Evolutionary conservation across 108 stramenopile genomes (phyloP), one percentile per base, ranked within the genome.

Genomic region (Mayamaea pseudoterrestris): DNA sequence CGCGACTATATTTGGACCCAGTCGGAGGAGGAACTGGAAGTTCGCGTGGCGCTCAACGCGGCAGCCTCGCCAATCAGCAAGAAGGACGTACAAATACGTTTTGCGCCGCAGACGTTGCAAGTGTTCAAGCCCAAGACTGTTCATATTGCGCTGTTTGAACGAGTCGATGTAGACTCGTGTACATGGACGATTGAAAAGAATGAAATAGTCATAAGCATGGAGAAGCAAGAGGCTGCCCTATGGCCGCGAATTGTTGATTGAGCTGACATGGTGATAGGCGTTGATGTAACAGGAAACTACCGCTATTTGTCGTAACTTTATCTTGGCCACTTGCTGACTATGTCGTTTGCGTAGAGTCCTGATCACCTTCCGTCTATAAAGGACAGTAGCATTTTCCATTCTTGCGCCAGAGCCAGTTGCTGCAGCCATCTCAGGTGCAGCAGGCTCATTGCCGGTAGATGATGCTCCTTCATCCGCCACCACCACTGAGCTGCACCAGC

Each of bases 111-210:
- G 37, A 50, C 49, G 6, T 27, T 82, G 0, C 50, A 30, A 26
- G 69, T 81, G 24, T 58, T 39, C 20, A 55, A 46, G 8, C 46
- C 73, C 39, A 29, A 43, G 18, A 18, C 53, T 8, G 39, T 79
- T 25, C 41, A 50, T 12, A 8, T 86, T 27, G 12, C 59, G 20
- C 51, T 73, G 21, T 86, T 68, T 41, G 62, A 66, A 20, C 45
- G 49, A 14, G 55, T 86, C 18, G 80, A 86, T 46, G 66, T 74
- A 21, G 80, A 86, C 52, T 78, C 76, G 12, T 76, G 80, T 28
- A 86, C 84, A 18, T 86, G 84, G 84, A 86, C 84, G 8, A 44
- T 86, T n/a, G 79, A 80, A n/a, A 36, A 44, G 6, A 35, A 29
- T 34, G 61, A 61, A 28, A 25, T 67, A 23, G 54, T 67, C 27